Evolutionary conservation across 1,139 yeast species (phyloP).

Genomic region (Ogataea hybrid): DNA sequence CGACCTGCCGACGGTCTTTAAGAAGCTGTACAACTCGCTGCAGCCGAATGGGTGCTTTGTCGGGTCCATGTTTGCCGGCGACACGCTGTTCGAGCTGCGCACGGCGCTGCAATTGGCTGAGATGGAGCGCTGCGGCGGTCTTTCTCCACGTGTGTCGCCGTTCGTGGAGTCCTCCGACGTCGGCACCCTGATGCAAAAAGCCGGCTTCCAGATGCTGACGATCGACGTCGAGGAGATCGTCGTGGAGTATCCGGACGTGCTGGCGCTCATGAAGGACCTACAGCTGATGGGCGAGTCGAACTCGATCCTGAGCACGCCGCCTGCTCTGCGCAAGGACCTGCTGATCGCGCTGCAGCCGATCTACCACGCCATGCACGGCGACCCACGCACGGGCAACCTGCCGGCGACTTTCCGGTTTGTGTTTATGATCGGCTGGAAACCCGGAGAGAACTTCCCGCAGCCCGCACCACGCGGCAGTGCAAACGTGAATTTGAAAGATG

Average conservation of each 20-base stretch:
- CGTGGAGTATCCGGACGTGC: slow-evolving; percentile 77
- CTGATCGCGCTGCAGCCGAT: slow-evolving; percentile 75
- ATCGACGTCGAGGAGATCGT: slow-evolving; percentile 83
- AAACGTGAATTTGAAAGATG: slow-evolving; percentile 64
- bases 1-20: slow-evolving; percentile 66
- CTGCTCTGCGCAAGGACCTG: slow-evolving; percentile 59
- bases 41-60: slow-evolving; percentile 82
- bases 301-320: slow-evolving; percentile 58
- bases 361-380: slow-evolving; percentile 70
- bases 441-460: slow-evolving; percentile 60
- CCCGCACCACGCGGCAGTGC: slow-evolving; percentile 75
- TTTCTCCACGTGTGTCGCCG: slow-evolving; percentile 80
- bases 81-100: slow-evolving; percentile 75
- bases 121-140: slow-evolving; percentile 73
- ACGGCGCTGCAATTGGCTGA: slow-evolving; percentile 82
- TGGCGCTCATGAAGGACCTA: slow-evolving; percentile 65
- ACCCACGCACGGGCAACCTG: slow-evolving; percentile 42
- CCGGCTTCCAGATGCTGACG: slow-evolving; percentile 77
- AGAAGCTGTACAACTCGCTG: slow-evolving; percentile 56
- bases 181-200: slow-evolving; percentile 68
- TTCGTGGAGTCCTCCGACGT: slow-evolving; percentile 76
- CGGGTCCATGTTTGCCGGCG: slow-evolving; percentile 86
- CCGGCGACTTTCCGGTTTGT: slow-evolving; percentile 73
- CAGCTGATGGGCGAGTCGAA: slow-evolving; percentile 87
- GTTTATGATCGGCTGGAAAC: slow-evolving; percentile 90